A percentile compares a stretch with the other conserved stretches of the same genome.
These are phyloP conservation scores for Stygiomarasmius scandens DNA, from an alignment of 1,284 basidiomycete genomes.

Conservation along the genomic window DNA sequence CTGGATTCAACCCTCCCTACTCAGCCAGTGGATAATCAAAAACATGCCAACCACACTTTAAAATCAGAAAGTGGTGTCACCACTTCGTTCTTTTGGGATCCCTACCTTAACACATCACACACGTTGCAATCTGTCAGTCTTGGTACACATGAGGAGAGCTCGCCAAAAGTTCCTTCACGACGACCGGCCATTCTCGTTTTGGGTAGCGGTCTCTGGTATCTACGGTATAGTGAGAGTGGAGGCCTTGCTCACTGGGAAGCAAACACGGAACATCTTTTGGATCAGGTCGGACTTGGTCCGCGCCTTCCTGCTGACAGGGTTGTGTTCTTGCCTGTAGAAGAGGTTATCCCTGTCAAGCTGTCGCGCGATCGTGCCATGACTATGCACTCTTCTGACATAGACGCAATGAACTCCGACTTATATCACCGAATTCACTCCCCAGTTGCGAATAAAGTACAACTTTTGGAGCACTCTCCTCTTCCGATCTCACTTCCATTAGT, in stretches of 20 bases:
- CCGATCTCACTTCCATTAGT: constrained; percentile 69
- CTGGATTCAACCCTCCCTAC: constrained; percentile 60
- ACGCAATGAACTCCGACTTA: constrained; percentile 87
- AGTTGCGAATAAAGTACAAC: constrained; percentile 33
- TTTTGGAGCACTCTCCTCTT: constrained; percentile 28
- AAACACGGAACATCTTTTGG: constrained; percentile 67
- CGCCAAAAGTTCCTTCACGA: background rate
- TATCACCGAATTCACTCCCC: constrained; percentile 62
- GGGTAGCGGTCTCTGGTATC: constrained; percentile 87
- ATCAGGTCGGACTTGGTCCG: constrained; percentile 42
- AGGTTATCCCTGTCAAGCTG: constrained; percentile 62
- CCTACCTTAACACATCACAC: constrained; percentile 74
- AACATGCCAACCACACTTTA: constrained; percentile 67
- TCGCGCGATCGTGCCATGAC: constrained; percentile 62
- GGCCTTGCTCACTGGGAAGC: constrained; percentile 78
- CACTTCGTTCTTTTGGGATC: constrained; percentile 79
- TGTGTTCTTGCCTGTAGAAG: constrained; percentile 79
- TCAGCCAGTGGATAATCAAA: constrained; percentile 57
- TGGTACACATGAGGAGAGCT: background rate
- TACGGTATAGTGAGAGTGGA: constrained; percentile 74
- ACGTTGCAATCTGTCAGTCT: constrained; percentile 42
- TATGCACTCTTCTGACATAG: constrained; percentile 77
- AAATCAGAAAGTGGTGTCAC: constrained; percentile 47
- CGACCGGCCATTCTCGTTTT: constrained; percentile 72
- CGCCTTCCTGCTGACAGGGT: constrained; percentile 65